phyloP scores from a whole-genome alignment of 192 early-diverging fungal genomes.

The Entophlyctis luteolus region DNA sequence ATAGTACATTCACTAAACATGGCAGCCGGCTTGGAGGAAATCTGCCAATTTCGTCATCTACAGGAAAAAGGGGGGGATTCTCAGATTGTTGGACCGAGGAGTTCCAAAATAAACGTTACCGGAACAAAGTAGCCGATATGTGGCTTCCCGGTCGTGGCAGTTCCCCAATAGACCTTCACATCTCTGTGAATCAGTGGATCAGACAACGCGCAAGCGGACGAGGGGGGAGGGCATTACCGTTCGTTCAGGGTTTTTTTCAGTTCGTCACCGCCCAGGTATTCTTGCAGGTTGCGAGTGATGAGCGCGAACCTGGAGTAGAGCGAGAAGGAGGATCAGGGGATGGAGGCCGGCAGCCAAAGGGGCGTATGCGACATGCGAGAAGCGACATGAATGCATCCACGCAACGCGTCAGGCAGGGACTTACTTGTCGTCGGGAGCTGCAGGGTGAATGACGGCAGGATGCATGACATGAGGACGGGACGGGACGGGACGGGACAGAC shows the following conservation, averaged over 20 bases:
- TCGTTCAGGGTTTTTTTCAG: conserved; percentile 80
- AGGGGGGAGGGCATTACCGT: conserved; percentile 43
- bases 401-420: background rate
- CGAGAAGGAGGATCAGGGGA: too few relatives aligned
- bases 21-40: conserved; percentile 84
- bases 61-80: background rate
- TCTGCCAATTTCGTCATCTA: conserved; percentile 95
- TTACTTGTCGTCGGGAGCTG: conserved; percentile 40
- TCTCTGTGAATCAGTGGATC: conserved; percentile 35
- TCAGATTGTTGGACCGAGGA: background rate
- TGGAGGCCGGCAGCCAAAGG: too few relatives aligned
- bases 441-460: background rate
- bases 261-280: conserved; percentile 83
- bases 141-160: conserved; percentile 91
- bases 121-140: conserved; percentile 98
- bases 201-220: conserved; percentile 75
- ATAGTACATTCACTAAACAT: conserved; percentile 57
- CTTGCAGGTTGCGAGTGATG: conserved; percentile 91
- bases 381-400: too few relatives aligned
- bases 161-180: conserved; percentile 95
- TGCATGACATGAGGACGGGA: too few relatives aligned
- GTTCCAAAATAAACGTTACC: background rate
- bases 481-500: too few relatives aligned
- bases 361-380: too few relatives aligned
- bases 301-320: conserved; percentile 62